Percentiles rank a stretch among this genome's conserved stretches.
Evolutionary conservation across 768 basidiomycete species (phyloP).

Genomic region (Suillus cothurnatus): DNA sequence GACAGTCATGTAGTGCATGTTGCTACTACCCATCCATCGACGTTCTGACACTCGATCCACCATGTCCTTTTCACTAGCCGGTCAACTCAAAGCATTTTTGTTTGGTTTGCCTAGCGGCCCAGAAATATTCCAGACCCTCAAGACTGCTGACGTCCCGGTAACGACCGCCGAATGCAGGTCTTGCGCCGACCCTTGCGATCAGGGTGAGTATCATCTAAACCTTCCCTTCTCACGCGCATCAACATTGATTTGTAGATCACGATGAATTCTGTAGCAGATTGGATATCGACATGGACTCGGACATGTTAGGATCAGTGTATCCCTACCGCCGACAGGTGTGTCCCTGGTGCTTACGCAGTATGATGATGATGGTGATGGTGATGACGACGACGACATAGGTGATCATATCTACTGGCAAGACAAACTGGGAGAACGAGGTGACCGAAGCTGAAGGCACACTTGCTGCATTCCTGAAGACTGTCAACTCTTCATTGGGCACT

Average conservation of each 20-base stretch:
- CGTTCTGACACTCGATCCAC: neutral
- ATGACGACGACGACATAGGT: slow-evolving; percentile 46
- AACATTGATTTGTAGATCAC: slow-evolving; percentile 50
- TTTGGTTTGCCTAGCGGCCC: slow-evolving; percentile 33
- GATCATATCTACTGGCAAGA: slow-evolving; percentile 86
- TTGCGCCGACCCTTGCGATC: slow-evolving; percentile 79
- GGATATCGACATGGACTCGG: slow-evolving; percentile 74
- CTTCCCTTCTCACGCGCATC: slow-evolving; percentile 29
- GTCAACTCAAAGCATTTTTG: slow-evolving; percentile 27
- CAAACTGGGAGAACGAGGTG: slow-evolving; percentile 86
- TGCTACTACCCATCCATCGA: neutral
- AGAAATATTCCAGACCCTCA: slow-evolving; percentile 51
- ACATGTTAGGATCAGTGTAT: slow-evolving; percentile 85
- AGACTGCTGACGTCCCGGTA: slow-evolving; percentile 62
- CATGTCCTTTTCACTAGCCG: slow-evolving; percentile 24
- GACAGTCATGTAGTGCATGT: neutral
- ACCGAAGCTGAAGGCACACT: slow-evolving; percentile 71
- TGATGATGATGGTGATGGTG: slow-evolving; percentile 1
- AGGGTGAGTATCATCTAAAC: slow-evolving; percentile 43
- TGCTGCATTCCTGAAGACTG: slow-evolving; percentile 53
- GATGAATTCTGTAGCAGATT: slow-evolving; percentile 75
- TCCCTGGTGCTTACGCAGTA: neutral
- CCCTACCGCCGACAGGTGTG: slow-evolving; percentile 81
- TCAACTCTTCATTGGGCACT: slow-evolving; percentile 14
- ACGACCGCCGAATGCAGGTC: slow-evolving; percentile 67